Evolutionary conservation across 345 rosid genomes (phyloP).

Genomic region (Camelina neglecta): DNA sequence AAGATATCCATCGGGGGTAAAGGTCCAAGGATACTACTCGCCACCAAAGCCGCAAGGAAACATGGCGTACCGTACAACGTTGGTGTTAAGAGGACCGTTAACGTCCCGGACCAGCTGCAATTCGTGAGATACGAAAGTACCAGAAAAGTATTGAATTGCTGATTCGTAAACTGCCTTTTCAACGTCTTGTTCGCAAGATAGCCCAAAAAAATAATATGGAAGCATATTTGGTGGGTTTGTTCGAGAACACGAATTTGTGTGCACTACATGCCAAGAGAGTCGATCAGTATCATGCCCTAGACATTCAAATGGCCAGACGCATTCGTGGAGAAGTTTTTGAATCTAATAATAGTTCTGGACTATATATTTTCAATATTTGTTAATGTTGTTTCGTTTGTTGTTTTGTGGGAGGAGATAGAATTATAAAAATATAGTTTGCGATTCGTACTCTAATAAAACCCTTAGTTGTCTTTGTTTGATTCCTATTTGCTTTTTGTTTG

Average conservation of each 20-base stretch:
- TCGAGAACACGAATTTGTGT: conserved; percentile 71
- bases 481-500: too few species aligned
- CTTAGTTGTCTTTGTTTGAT: too few species aligned
- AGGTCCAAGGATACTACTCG: neutral
- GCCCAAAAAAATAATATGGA: conserved; percentile 62
- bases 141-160: conserved; percentile 58
- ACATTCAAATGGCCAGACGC: conserved; percentile 65
- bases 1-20: neutral
- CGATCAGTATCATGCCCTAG: conserved; percentile 64
- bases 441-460: too few species aligned
- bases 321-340: conserved; percentile 71
- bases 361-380: too few species aligned
- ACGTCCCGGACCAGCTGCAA: conserved; percentile 17
- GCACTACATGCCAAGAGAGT: conserved; percentile 72
- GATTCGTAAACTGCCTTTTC: conserved; percentile 68
- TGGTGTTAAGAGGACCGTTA: neutral
- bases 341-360: neutral
- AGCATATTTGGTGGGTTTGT: conserved; percentile 65
- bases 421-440: too few species aligned
- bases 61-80: too few species aligned
- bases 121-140: conserved; percentile 63
- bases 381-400: too few species aligned
- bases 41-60: neutral
- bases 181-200: conserved; percentile 68
- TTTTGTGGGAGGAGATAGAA: too few species aligned